Base-by-base conservation (phyloP, 768 basidiomycete genomes). In the Filobasidium floriforme region DNA sequence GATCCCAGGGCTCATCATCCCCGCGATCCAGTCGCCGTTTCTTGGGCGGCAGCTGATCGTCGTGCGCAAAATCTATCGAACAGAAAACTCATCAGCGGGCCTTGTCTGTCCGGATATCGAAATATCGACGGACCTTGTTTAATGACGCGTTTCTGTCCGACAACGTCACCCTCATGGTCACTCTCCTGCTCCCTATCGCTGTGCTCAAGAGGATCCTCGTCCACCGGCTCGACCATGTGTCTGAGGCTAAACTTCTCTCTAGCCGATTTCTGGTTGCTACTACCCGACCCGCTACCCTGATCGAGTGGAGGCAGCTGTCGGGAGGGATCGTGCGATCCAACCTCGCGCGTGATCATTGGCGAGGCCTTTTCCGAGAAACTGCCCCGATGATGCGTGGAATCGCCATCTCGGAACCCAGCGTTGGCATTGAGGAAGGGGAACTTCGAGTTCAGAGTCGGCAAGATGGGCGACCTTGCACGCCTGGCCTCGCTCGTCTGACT, bases 201-300 rank as follows among this genome's bases (percentile, higher is more conserved):
- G 3, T 14, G 5, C 19, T 57, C 26, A 6, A 32, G 29, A 26
- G 19, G 19, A 5, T 22, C 54, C 26, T 57, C 54, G 15, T 57
- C n/a, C 29, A 57, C 54, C 24, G 54, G 54, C 29, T 57, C 54
- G 29, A 57, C 54, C 54, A 57, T 57, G 26, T 57, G 24, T 32
- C 54, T 57, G 15, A 57, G 26, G 54, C 54, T 57, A 24, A 57
- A 57, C n/a, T 57, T 57, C 15, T 57, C 54, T 15, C 54, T 22
- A 6, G 4, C 54, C 12, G 24, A 24, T 26, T 32, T 15, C 15
- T 24, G 54, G 15, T 32, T 15, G 24, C 15, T 32, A 32, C 54
- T 57, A 15, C 54, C 29, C 2, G 54, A 57, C 15, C 54, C 29
- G 26, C 54, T 57, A 2, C 12, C 29, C n/a, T 57, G 24, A 57